phyloP scores from a whole-genome alignment of 1,284 basidiomycete genomes.

The Exobasidium rhododendri region DNA sequence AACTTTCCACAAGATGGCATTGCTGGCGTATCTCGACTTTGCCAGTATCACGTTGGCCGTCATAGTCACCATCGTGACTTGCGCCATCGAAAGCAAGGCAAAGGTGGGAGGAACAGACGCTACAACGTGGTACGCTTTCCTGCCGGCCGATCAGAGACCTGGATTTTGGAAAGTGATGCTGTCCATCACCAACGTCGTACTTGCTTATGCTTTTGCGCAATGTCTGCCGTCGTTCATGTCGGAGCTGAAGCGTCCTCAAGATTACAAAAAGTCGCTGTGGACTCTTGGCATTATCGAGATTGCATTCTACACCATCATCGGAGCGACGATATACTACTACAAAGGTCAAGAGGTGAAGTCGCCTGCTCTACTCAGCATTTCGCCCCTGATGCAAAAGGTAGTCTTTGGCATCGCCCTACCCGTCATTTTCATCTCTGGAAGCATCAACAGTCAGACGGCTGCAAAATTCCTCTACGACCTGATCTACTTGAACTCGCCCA shows the following conservation, averaged over 20 bases:
- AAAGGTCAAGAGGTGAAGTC: conserved; percentile 34
- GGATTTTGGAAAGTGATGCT: background rate
- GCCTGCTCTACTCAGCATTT: conserved; percentile 37
- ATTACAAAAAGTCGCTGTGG: conserved; percentile 41
- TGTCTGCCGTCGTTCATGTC: conserved; percentile 25
- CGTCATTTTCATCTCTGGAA: conserved; percentile 47
- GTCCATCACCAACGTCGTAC: conserved; percentile 39
- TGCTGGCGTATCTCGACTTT: conserved; percentile 48
- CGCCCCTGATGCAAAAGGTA: conserved; percentile 35
- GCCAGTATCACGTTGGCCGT: conserved; percentile 42
- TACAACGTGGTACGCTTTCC: conserved; percentile 38
- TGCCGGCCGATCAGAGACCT: conserved; percentile 17
- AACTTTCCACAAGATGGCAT: conserved; percentile 42
- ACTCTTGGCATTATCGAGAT: conserved; percentile 41
- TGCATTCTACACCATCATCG: conserved; percentile 45
- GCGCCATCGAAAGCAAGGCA: conserved; percentile 27
- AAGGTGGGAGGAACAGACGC: conserved; percentile 18
- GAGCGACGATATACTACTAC: conserved; percentile 42
- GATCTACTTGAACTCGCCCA: conserved; percentile 30
- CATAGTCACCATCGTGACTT: conserved; percentile 40
- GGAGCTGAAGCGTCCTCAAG: conserved; percentile 41
- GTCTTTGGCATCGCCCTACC: conserved; percentile 42
- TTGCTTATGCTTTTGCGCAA: conserved; percentile 48
- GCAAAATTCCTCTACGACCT: conserved; percentile 37
- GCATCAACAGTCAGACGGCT: conserved; percentile 44